A percentile compares a stretch with the other conserved stretches of the same genome.
Conservation (phyloP, 2,329 filamentous ascomycete genomes). For the Paraphoma sp. region DNA sequence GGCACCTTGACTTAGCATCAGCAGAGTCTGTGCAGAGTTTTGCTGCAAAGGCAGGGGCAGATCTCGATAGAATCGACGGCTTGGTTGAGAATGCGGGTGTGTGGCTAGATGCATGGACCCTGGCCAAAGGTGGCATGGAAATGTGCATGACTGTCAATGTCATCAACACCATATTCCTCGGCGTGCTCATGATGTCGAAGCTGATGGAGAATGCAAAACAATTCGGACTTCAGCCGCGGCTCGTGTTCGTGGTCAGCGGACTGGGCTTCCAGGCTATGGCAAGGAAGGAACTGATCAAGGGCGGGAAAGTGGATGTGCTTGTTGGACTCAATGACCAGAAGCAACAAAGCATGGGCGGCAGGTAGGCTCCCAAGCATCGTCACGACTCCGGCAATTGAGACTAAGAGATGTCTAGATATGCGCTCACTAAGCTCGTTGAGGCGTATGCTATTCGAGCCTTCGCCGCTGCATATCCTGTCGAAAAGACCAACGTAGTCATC, state of each 20-base stretch:
- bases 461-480: constrained; percentile 10
- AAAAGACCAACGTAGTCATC: constrained; percentile 32
- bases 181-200: constrained; percentile 24
- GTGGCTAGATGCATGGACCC: constrained; percentile 21
- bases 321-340: constrained; percentile 5
- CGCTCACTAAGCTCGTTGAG: constrained; percentile 13
- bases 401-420: constrained; percentile 6
- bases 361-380: background rate
- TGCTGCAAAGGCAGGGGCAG: constrained; percentile 19
- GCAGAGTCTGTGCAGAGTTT: constrained; percentile 47
- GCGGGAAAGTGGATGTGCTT: constrained; percentile 1
- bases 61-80: constrained; percentile 38
- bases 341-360: constrained; percentile 2
- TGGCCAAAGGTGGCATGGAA: constrained; percentile 26
- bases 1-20: constrained; percentile 51
- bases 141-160: constrained; percentile 43
- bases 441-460: constrained; percentile 11
- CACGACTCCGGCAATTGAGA: background rate
- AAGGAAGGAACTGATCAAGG: constrained; percentile 10
- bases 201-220: constrained; percentile 12
- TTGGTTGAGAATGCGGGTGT: constrained; percentile 47
- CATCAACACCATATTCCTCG: constrained; percentile 41
- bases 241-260: constrained; percentile 7
- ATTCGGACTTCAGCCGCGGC: constrained; percentile 5
- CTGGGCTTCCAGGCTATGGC: constrained; percentile 10